phyloP scores from a whole-genome alignment of 345 rosid species.

The Gossypium turneri region DNA sequence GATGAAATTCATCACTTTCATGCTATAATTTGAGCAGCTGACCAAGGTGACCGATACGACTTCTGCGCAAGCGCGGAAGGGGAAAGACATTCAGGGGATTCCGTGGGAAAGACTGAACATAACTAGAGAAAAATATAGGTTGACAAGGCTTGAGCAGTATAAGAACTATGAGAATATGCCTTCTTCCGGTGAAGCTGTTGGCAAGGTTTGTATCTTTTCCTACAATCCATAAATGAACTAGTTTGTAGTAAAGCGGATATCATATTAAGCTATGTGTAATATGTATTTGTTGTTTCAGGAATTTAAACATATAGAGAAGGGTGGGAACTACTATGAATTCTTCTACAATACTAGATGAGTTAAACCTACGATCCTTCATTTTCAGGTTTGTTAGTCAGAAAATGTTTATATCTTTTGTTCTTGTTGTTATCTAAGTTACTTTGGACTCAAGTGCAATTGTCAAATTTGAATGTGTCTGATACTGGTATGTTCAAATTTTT shows the following conservation, averaged over 20 bases:
- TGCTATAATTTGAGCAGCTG: constrained; percentile 22
- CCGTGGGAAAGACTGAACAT: constrained; percentile 62
- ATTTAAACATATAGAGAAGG: constrained; percentile 35
- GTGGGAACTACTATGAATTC: constrained; percentile 41
- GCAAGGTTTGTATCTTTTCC: constrained; percentile 31
- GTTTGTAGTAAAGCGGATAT: neutral
- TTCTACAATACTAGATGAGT: constrained; percentile 41
- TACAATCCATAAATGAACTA: neutral
- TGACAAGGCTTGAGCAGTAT: constrained; percentile 63
- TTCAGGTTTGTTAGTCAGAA: constrained; percentile 35
- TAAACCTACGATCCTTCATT: constrained; percentile 52
- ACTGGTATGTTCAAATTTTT: no score
- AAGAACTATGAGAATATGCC: constrained; percentile 53
- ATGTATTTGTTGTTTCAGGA: constrained; percentile 25
- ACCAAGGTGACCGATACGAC: constrained; percentile 49
- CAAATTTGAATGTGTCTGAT: no score
- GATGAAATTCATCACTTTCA: neutral
- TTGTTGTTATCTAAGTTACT: no score
- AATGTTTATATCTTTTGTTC: neutral
- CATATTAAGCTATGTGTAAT: neutral
- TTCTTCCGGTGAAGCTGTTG: constrained; percentile 36
- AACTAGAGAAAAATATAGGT: constrained; percentile 47
- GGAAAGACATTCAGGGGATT: constrained; percentile 69
- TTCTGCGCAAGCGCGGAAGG: constrained; percentile 50
- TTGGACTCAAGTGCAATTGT: no score